phyloP scores from a whole-genome alignment of 768 basidiomycete genomes.

The Tephrocybe sp. region DNA sequence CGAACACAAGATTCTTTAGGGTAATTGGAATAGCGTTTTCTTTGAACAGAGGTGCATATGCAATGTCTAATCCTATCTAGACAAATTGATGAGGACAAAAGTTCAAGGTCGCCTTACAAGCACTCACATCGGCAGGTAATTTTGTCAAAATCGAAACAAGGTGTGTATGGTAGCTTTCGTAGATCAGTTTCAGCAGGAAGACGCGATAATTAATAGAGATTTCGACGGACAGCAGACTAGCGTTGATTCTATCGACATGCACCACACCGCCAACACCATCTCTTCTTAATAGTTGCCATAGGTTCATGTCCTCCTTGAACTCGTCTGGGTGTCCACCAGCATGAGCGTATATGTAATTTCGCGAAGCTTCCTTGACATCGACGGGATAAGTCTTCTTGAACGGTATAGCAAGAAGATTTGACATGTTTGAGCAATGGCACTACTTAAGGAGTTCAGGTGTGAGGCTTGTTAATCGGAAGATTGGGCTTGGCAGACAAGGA shows the following conservation, averaged over 20 bases:
- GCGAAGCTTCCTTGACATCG: conserved; percentile 51
- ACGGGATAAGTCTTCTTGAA: conserved; percentile 67
- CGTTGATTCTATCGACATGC: conserved; percentile 54
- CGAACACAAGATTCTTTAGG: conserved; percentile 75
- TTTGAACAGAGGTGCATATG: conserved; percentile 74
- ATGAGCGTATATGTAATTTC: conserved; percentile 66
- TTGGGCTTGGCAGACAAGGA: too few species aligned
- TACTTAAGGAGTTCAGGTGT: too few species aligned
- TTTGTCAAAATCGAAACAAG: conserved; percentile 81
- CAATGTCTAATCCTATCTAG: conserved; percentile 68
- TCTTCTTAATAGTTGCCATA: conserved; percentile 67
- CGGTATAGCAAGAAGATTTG: conserved; percentile 74
- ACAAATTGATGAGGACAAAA: background rate
- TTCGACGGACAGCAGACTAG: conserved; percentile 53
- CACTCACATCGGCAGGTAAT: conserved; percentile 71
- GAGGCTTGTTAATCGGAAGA: too few species aligned
- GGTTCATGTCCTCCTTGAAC: conserved; percentile 72
- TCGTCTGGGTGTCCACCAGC: conserved; percentile 79
- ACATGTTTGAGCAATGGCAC: too few species aligned
- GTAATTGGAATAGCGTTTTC: conserved; percentile 54
- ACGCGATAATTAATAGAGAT: background rate
- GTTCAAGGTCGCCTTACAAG: background rate
- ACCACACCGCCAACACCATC: conserved; percentile 47
- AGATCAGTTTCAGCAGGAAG: conserved; percentile 8
- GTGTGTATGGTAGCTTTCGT: conserved; percentile 84